Base-by-base conservation (phyloP, 2,329 filamentous ascomycete species). In the Sporothrix mexicana region DNA sequence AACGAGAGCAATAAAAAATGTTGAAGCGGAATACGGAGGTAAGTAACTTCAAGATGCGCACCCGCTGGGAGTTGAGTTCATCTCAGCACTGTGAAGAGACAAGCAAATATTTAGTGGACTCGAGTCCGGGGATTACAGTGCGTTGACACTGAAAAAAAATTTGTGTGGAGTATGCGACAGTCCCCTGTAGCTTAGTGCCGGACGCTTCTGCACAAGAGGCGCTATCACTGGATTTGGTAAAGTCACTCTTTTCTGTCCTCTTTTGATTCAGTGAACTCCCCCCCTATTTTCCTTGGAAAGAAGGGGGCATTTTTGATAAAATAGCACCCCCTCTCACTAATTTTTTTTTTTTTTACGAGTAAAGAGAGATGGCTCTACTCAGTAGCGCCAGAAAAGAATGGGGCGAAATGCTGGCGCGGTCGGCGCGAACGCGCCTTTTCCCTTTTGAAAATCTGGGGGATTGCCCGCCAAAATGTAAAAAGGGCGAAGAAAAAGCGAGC, bases 381-480 rank as follows among this genome's bases (percentile, higher is more conserved):
- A n/a, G n/a, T n/a, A 36, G 30, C 30, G 30, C 30, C 30, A 55
- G 20, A n/a, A 20, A 17, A 47, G 17, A 25, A 12, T 7, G 8
- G 17, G 41, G 20, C 20, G 51, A 20, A 17, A 15, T 15, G 15
- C n/a, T 7, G 59, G n/a, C 17, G 36, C n/a, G n/a, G n/a, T 64
- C 25, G 57, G 15, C 41, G 59, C 59, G 2, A 23, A 17, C 59
- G 59, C 30, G 30, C 57, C 57, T n/a, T 61, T 41, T 61, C 6
- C 61, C 41, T n/a, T 25, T 67, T 45, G 68, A 59, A 69, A 70
- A 70, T 59, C 68, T 61, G 68, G 68, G 68, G 68, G 53, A 70
- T 61, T 61, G 68, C 68, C 68, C 68, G 53, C 68, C 68, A 70
- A 70, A 49, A 45, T 57, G 45, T 30, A 41, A 68, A 53, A 64